These are phyloP conservation scores for Solanum lignicaule DNA, from an alignment of 257 asterid species.

Conservation along the genomic window DNA sequence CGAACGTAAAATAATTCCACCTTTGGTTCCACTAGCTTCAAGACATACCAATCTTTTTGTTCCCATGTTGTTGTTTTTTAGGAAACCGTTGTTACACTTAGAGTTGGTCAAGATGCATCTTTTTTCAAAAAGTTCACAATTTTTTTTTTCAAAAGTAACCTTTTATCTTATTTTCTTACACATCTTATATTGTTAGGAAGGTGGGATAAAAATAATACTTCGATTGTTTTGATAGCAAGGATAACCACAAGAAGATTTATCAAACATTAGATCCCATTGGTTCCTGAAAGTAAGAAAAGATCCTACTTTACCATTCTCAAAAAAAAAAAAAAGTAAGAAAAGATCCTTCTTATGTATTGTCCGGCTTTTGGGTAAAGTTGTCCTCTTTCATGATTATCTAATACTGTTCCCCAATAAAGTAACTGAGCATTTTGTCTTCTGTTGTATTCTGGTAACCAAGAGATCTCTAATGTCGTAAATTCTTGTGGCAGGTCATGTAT, in stretches of 20 bases:
- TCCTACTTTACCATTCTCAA: no score
- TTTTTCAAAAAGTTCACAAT: neutral
- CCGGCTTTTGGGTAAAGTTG: neutral
- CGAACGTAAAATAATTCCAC: neutral
- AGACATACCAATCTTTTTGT: neutral
- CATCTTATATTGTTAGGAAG: neutral
- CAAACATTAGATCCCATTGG: neutral
- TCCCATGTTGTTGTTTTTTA: neutral
- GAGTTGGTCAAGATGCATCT: neutral
- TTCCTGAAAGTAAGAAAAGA: neutral
- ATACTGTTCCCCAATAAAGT: neutral
- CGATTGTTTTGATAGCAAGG: neutral
- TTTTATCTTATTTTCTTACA: neutral
- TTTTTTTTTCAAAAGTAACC: neutral
- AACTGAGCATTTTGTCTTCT: neutral
- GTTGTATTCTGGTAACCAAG: neutral
- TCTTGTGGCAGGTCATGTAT: slow-evolving; percentile 13
- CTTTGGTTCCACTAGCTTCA: neutral
- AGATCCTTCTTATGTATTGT: neutral
- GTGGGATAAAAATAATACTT: neutral
- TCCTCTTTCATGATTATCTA: neutral
- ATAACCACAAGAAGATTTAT: neutral
- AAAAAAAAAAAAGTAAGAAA: neutral
- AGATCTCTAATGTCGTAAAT: neutral
- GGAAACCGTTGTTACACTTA: neutral